phyloP scores from a whole-genome alignment of 2,329 filamentous ascomycete genomes.

The Aureobasidium lini region DNA sequence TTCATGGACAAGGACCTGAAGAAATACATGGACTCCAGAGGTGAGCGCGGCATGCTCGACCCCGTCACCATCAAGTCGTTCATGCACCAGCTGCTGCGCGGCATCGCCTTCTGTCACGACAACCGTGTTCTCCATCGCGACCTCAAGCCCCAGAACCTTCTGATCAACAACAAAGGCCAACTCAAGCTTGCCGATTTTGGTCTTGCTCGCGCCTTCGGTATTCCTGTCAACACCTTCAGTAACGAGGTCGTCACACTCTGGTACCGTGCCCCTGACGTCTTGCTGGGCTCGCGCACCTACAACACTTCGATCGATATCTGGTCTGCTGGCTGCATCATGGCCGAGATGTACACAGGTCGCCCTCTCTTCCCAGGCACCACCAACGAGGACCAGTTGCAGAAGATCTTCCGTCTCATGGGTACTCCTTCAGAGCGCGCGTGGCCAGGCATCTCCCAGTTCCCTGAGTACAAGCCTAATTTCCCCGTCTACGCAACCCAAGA shows the following conservation, averaged over 20 bases:
- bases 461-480: slow-evolving; percentile 96
- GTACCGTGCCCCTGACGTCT: slow-evolving; percentile 94
- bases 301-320: slow-evolving; percentile 99
- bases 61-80: slow-evolving; percentile 93
- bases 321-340: slow-evolving; percentile 99
- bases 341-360: slow-evolving; percentile 95
- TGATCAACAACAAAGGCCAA: slow-evolving; percentile 86
- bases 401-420: slow-evolving; percentile 98
- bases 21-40: slow-evolving; percentile 94
- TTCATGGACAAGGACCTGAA: slow-evolving; percentile 98
- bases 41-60: slow-evolving; percentile 82
- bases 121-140: slow-evolving; percentile 94
- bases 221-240: slow-evolving; percentile 95
- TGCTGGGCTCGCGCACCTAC: slow-evolving; percentile 89
- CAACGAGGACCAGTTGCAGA: slow-evolving; percentile 93
- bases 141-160: slow-evolving; percentile 89
- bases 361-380: slow-evolving; percentile 95
- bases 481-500: slow-evolving; percentile 93
- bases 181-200: slow-evolving; percentile 94
- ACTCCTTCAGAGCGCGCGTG: slow-evolving; percentile 92
- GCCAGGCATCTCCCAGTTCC: slow-evolving; percentile 89
- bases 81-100: slow-evolving; percentile 94
- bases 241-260: slow-evolving; percentile 97
- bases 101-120: slow-evolving; percentile 96
- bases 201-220: slow-evolving; percentile 87